Conservation (phyloP, 2,329 filamentous ascomycete species). For the Aspergillus piperis region DNA sequence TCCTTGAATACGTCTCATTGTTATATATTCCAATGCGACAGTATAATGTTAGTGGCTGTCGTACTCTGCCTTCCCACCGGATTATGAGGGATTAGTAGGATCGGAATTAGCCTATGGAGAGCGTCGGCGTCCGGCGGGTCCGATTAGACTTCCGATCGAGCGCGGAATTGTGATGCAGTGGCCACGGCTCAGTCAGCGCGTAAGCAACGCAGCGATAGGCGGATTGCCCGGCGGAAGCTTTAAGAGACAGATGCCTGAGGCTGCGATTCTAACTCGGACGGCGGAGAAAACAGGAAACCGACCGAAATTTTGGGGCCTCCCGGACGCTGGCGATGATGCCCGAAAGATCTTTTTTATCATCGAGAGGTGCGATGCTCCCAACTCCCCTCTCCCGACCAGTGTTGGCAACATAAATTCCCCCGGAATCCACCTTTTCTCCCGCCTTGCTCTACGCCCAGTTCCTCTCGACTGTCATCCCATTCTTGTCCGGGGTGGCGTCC, state of each 20-base stretch:
- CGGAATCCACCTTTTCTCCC: background rate
- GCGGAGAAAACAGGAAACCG: slow-evolving; percentile 36
- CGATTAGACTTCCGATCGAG: slow-evolving; percentile 1
- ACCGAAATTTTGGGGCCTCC: slow-evolving; percentile 33
- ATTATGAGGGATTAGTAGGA: background rate
- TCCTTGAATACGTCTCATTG: slow-evolving; percentile 1
- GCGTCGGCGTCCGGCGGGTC: background rate
- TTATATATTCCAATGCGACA: slow-evolving; percentile 8
- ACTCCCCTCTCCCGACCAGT: slow-evolving; percentile 9
- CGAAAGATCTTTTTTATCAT: slow-evolving; percentile 1
- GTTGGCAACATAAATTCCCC: slow-evolving; percentile 13
- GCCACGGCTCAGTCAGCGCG: background rate
- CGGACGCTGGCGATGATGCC: background rate
- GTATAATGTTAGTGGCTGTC: background rate
- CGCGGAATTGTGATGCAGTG: background rate
- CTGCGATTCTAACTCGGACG: slow-evolving; percentile 23
- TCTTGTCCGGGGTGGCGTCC: slow-evolving; percentile 17
- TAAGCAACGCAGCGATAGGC: background rate
- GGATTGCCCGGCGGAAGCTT: background rate
- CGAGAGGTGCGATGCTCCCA: slow-evolving; percentile 21
- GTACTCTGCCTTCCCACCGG: background rate
- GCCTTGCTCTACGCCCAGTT: slow-evolving; percentile 2
- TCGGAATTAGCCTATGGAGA: background rate
- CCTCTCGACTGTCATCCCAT: slow-evolving; percentile 9
- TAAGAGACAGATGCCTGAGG: slow-evolving; percentile 27